Evolutionary conservation across 768 basidiomycete species (phyloP).

Genomic region (Boletus reticulatus): DNA sequence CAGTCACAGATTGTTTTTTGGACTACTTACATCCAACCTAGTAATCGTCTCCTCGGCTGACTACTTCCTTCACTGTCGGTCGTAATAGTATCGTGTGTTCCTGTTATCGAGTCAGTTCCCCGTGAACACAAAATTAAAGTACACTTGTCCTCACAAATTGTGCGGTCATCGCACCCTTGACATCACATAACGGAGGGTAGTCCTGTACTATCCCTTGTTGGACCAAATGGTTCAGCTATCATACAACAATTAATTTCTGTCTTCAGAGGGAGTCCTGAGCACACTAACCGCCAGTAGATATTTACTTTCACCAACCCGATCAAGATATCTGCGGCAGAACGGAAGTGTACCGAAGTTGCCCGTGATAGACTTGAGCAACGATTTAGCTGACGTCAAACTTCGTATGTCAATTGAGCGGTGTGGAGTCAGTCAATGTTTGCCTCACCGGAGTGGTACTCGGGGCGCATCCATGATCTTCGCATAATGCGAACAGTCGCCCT

Average conservation of each 20-base stretch:
- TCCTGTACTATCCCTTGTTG: conserved; percentile 84
- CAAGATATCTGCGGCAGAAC: conserved; percentile 93
- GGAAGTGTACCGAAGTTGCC: conserved; percentile 94
- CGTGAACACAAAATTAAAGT: not conserved
- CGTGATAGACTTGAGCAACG: conserved; percentile 83
- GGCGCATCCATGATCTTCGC: conserved; percentile 71
- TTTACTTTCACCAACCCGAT: conserved; percentile 88
- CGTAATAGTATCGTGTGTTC: conserved; percentile 85
- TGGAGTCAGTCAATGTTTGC: not conserved
- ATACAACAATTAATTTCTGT: not conserved
- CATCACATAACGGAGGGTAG: conserved; percentile 91
- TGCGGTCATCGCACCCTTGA: conserved; percentile 86
- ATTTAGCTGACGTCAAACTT: conserved; percentile 82
- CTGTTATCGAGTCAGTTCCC: conserved; percentile 35
- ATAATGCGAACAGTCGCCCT: conserved; percentile 96
- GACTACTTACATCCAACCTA: conserved; percentile 30
- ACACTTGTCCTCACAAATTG: conserved; percentile 64
- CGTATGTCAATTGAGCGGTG: not conserved
- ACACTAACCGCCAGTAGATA: conserved; percentile 81
- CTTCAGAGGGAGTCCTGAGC: not conserved
- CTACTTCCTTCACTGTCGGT: conserved; percentile 81
- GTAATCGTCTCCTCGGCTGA: conserved; percentile 84
- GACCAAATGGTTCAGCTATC: conserved; percentile 86
- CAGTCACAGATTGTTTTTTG: not conserved
- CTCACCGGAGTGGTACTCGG: conserved; percentile 71